Evolutionary conservation across 2,329 filamentous ascomycete species (phyloP).

Genomic region (Botrytis pseudocinerea): DNA sequence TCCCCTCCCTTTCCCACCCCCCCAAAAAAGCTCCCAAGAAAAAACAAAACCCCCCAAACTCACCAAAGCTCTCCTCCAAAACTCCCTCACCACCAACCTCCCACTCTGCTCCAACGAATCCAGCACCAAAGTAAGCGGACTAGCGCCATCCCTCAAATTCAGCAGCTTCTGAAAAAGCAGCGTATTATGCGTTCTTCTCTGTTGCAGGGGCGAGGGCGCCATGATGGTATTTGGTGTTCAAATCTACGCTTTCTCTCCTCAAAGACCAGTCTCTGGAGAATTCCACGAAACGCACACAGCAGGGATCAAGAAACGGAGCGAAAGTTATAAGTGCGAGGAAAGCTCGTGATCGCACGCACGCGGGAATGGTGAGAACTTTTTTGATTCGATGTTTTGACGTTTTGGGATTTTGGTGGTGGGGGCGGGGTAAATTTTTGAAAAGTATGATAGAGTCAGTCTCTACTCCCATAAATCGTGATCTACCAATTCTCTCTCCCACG

Average conservation of each 20-base stretch:
- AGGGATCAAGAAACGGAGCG: not conserved
- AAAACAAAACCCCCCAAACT: slow-evolving; percentile 49
- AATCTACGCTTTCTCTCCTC: too few species aligned
- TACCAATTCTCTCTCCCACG: not conserved
- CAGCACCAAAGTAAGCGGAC: slow-evolving; percentile 82
- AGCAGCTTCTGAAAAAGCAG: slow-evolving; percentile 81
- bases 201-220: slow-evolving; percentile 58
- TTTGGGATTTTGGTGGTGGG: not conserved
- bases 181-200: slow-evolving; percentile 80
- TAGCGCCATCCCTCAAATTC: slow-evolving; percentile 74
- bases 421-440: slow-evolving; percentile 1
- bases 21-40: not conserved
- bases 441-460: too few species aligned
- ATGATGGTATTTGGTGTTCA: slow-evolving; percentile 42
- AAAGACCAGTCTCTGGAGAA: too few species aligned
- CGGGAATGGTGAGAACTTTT: not conserved
- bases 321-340: not conserved
- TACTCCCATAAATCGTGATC: not conserved
- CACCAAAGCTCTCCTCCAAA: slow-evolving; percentile 71
- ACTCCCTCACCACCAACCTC: slow-evolving; percentile 68
- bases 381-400: too few species aligned
- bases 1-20: not conserved
- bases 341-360: not conserved
- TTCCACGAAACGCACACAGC: too few species aligned
- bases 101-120: slow-evolving; percentile 84